These are phyloP conservation scores for Tricholoma sp. DNA, from an alignment of 768 basidiomycete species.

Conservation along the genomic window DNA sequence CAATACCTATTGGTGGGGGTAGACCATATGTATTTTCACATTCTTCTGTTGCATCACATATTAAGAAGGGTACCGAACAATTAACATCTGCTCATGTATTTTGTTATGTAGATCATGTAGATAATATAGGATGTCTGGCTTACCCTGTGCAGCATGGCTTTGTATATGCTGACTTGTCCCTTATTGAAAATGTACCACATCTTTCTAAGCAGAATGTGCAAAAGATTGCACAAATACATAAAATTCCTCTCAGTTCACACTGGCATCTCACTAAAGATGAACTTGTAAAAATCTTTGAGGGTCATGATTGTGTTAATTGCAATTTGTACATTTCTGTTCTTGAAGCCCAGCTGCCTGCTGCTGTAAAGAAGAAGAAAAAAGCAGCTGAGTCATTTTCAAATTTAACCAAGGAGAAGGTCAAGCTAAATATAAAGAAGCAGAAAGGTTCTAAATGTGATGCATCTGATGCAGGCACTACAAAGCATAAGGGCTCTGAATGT, in stretches of 20 bases:
- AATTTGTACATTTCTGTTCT: not conserved
- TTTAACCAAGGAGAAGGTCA: not conserved
- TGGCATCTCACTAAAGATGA: not conserved
- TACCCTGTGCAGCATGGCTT: constrained; percentile 1
- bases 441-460: no score
- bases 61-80: not conserved
- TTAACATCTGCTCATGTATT: not conserved
- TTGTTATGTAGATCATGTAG: not conserved
- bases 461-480: no score
- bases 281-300: not conserved
- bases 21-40: not conserved
- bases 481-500: no score
- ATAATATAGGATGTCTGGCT: not conserved
- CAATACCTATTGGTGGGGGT: not conserved
- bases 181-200: not conserved
- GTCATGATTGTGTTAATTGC: not conserved
- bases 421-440: not conserved
- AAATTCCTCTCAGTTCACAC: not conserved
- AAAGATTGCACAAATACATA: not conserved
- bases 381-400: not conserved
- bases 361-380: no score
- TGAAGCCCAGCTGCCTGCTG: not conserved
- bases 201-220: not conserved
- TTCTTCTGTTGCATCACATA: not conserved
- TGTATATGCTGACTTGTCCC: not conserved